A percentile compares a stretch with the other conserved stretches of the same genome.
These are phyloP conservation scores for Rubroboletus pulcherrimus DNA, from an alignment of 768 basidiomycete species.

Conservation along the genomic window DNA sequence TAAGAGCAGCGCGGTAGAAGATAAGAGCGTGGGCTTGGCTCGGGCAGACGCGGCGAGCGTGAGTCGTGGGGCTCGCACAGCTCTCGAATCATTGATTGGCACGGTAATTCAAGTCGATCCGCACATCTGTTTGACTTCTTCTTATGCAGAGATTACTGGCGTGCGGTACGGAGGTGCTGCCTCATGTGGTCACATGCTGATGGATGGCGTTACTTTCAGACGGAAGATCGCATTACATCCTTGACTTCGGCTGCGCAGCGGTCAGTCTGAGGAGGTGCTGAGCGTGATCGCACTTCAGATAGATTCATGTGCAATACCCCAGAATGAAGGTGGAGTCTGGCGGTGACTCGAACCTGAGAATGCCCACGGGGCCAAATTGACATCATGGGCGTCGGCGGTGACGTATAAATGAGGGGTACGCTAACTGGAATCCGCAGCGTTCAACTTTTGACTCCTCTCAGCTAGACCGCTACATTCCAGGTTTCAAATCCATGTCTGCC, in stretches of 20 bases:
- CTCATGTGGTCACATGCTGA: background rate
- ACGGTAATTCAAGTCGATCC: slow-evolving; percentile 1
- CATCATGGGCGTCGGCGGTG: background rate
- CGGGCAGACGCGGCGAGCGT: slow-evolving; percentile 2
- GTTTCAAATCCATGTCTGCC: slow-evolving; percentile 8
- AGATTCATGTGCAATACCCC: no score
- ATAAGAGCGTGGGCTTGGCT: background rate
- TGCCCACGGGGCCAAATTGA: background rate
- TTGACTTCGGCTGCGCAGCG: no score
- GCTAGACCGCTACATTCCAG: background rate
- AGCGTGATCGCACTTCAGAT: no score
- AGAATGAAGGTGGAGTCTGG: no score
- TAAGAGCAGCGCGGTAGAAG: background rate
- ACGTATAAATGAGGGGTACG: slow-evolving; percentile 6
- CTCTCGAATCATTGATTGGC: background rate
- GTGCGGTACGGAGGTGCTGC: background rate
- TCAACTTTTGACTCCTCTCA: background rate
- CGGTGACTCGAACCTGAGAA: background rate
- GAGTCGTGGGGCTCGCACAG: background rate
- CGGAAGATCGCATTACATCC: no score
- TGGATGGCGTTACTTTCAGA: background rate
- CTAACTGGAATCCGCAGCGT: background rate
- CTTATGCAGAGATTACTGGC: background rate
- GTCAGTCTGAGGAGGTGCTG: no score
- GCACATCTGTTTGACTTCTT: background rate